Percentiles rank a stretch among this genome's conserved stretches.
Evolutionary conservation across 768 basidiomycete species (phyloP).

Genomic region (Lactifluus echinatus): DNA sequence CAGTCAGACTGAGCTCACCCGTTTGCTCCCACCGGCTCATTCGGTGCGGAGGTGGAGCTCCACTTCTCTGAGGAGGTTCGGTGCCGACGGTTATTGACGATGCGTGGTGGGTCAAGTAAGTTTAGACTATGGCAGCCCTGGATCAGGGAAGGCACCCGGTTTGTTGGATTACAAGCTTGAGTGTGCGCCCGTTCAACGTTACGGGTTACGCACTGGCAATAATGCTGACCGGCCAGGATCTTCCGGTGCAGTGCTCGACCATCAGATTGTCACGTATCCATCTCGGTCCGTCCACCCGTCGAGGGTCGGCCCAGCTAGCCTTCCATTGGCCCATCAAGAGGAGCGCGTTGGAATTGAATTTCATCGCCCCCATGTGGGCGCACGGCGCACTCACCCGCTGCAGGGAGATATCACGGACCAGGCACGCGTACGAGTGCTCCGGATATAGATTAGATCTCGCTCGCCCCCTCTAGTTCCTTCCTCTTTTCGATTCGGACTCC

Average conservation of each 20-base stretch:
- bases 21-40: neutral
- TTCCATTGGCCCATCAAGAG: neutral
- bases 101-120: no score
- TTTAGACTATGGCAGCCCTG: no score
- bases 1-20: neutral
- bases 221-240: neutral
- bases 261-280: neutral
- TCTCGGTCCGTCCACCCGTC: constrained; percentile 1
- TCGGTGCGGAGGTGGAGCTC: constrained; percentile 2
- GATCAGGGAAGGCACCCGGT: no score
- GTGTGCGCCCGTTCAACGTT: neutral
- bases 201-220: no score
- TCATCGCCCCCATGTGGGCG: neutral
- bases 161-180: no score
- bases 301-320: neutral
- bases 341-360: constrained; percentile 8
- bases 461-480: no score
- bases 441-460: constrained; percentile 4
- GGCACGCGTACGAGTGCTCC: neutral
- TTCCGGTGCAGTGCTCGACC: neutral
- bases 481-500: neutral
- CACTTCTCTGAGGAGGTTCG: neutral
- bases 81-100: neutral
- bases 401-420: neutral
- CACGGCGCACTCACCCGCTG: no score